Percentiles rank a stretch among this genome's conserved stretches.
Conservation (phyloP, 805 yeast species). For the Yamadazyma takamatsuzukensis region DNA sequence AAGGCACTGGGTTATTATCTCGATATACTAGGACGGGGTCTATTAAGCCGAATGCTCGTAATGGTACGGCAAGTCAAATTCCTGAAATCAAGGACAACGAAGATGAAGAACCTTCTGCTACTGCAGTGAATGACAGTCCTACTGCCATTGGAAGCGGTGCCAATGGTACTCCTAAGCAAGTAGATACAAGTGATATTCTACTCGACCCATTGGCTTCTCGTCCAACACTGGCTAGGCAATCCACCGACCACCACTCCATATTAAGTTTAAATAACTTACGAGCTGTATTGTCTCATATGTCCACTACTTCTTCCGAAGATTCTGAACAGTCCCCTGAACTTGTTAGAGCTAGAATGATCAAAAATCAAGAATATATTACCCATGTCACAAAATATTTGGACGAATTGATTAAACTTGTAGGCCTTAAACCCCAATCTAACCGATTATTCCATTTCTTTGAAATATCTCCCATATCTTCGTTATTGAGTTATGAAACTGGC, state of each 20-base stretch:
- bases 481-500: conserved; percentile 77
- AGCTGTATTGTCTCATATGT: conserved; percentile 24
- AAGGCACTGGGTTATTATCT: neutral
- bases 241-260: conserved; percentile 1
- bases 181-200: neutral
- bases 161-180: neutral
- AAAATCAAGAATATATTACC: conserved; percentile 37
- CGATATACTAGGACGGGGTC: neutral
- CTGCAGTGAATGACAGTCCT: too few species aligned
- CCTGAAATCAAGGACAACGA: too few species aligned
- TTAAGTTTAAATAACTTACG: conserved; percentile 21
- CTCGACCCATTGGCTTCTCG: too few species aligned
- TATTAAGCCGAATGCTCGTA: too few species aligned
- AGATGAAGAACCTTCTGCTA: too few species aligned
- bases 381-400: conserved; percentile 67
- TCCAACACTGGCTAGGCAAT: neutral
- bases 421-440: conserved; percentile 78
- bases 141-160: neutral
- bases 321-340: conserved; percentile 28
- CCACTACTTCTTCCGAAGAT: conserved; percentile 15
- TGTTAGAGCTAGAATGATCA: conserved; percentile 17
- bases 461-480: conserved; percentile 80
- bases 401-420: conserved; percentile 52
- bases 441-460: conserved; percentile 84
- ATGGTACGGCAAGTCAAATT: too few species aligned